Conservation (phyloP, 306 rosid genomes). For the Medicago lupulina region DNA sequence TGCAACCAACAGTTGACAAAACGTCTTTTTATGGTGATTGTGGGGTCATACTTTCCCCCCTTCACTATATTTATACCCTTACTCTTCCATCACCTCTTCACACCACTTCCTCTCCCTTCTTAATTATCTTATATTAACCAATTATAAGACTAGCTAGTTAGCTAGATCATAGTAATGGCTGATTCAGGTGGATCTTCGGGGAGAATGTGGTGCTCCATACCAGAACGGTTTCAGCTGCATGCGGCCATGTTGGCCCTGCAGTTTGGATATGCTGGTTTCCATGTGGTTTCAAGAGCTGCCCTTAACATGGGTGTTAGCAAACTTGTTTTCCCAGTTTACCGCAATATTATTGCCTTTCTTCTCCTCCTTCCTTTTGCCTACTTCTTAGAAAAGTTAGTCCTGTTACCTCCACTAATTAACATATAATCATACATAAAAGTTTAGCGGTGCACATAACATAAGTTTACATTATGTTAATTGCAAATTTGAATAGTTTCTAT, state of each 20-base stretch:
- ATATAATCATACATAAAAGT: too few relatives aligned
- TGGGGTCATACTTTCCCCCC: slow-evolving; percentile 47
- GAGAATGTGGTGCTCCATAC: slow-evolving; percentile 85
- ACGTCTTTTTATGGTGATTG: slow-evolving; percentile 55
- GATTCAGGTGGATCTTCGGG: slow-evolving; percentile 49
- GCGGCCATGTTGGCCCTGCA: slow-evolving; percentile 96
- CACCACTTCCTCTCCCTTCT: slow-evolving; percentile 45
- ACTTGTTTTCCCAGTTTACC: slow-evolving; percentile 91
- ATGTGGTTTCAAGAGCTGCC: slow-evolving; percentile 93
- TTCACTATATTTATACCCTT: slow-evolving; percentile 55
- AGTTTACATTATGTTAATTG: not conserved
- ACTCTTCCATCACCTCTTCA: slow-evolving; percentile 49
- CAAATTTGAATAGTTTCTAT: not conserved
- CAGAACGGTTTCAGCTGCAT: slow-evolving; percentile 83
- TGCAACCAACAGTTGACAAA: slow-evolving; percentile 69
- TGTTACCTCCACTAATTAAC: too few relatives aligned
- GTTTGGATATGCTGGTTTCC: slow-evolving; percentile 97
- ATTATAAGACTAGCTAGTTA: not conserved
- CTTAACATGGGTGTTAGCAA: slow-evolving; percentile 97
- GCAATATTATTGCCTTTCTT: slow-evolving; percentile 86
- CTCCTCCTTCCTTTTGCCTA: slow-evolving; percentile 90
- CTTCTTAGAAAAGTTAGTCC: slow-evolving; percentile 65
- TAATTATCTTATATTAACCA: not conserved
- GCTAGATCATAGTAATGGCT: slow-evolving; percentile 53
- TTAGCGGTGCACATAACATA: not conserved